Conservation (phyloP, 306 rosid genomes). For the Trifolium dubium region DNA sequence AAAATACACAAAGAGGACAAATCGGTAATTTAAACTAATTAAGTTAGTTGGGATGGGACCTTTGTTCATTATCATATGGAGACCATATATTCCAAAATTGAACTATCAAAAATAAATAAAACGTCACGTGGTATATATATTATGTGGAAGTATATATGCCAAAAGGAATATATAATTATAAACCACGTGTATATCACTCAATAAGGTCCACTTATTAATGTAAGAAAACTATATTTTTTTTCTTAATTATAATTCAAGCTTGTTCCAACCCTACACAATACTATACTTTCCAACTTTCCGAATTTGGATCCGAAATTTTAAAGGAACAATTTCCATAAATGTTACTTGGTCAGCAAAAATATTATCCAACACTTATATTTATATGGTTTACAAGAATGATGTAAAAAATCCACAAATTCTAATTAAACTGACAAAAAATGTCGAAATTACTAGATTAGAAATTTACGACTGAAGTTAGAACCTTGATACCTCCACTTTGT, state of each 20-base stretch:
- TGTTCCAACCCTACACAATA: background rate
- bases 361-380: too few relatives aligned
- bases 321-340: too few relatives aligned
- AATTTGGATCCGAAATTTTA: background rate
- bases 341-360: too few relatives aligned
- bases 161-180: background rate
- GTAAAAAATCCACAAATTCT: too few relatives aligned
- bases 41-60: background rate
- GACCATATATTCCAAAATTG: background rate
- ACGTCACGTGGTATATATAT: constrained; percentile 19
- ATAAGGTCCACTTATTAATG: constrained; percentile 16
- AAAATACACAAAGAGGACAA: background rate
- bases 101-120: constrained; percentile 1
- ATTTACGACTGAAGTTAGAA: too few relatives aligned
- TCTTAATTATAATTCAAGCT: constrained; percentile 7
- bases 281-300: background rate
- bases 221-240: background rate
- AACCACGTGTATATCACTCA: constrained; percentile 9
- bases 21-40: background rate
- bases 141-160: constrained; percentile 13
- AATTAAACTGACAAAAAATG: too few relatives aligned
- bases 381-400: too few relatives aligned
- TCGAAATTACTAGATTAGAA: too few relatives aligned
- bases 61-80: background rate
- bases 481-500: too few relatives aligned